Base-by-base conservation (phyloP, 1,284 basidiomycete species). In the Taiwanofungus camphoratus region DNA sequence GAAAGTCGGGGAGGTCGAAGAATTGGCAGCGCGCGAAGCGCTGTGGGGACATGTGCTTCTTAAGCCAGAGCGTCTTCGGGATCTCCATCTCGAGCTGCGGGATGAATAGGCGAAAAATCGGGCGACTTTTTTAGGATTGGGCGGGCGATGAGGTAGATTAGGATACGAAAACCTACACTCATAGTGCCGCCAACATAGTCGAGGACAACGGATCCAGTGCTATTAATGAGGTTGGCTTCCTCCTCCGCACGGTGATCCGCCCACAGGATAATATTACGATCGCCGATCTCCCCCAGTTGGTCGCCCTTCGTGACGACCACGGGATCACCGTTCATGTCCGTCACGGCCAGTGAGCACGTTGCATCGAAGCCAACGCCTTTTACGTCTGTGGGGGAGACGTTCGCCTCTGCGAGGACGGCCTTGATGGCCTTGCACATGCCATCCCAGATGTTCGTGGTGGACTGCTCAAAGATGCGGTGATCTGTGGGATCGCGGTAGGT, bases 181-280 rank as follows among this genome's bases (percentile, higher is more conserved):
- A 99, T 97, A 26, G 82, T 92, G 39, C 92, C 92, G 20, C 95
- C 95, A 30, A 99, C 94, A 64, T 95, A 99, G 52, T 94, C 84
- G 51, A 99, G 74, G 30, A 97, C 92, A 26, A 84, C 76, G 42
- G 85, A 89, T 2, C 83, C 85, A 2, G 87, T 89, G 23, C 71
- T 70, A 62, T 98, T 99, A 73, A 99, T 96, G 31, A 84, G 61
- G 31, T 88, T 81, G 0, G 95, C 94, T 63, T 99, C 93, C 54
- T 84, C 76, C 65, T 92, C 87, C 0, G 96, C 95, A 36, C 95
- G 79, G 65, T 98, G 95, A 64, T 95, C 92, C 3, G 92, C 92
- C 92, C 92, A 95, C 2, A 96, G 73, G 37, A 96, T 81, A 46
- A 95, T 76, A 65, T 96, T 90, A 48, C 88, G 74, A 53, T 89